Base-by-base conservation (phyloP, 345 rosid genomes). In the Populus pruinosa region DNA sequence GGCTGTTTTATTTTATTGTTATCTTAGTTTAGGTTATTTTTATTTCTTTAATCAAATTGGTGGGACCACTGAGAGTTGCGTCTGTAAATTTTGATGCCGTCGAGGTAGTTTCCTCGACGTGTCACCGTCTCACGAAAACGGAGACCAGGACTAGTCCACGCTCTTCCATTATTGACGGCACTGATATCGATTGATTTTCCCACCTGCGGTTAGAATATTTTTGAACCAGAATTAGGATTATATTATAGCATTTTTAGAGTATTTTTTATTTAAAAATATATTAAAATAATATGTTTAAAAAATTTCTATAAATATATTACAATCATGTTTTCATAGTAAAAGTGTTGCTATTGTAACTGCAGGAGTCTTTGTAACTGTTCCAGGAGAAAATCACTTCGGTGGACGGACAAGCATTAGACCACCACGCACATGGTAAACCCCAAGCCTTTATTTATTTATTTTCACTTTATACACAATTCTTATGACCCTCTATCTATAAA, bases 281-380 rank as follows among this genome's bases (percentile, higher is more conserved):
- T 33, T 33, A 4, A 33, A 33, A 33, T 33, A 33, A 4, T 31
- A 31, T 2, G 2, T 31, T 31, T 31, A 0, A 27, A 27, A 27
- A 27, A 27, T 27, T 27, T 27, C 29, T 27, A 27, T 27, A 27
- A 27, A 27, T 27, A 27, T 27, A 27, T 27, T 27, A 27, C 36
- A 14, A 29, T 43, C 41, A 65, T 31, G 2, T 0, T 35, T 13
- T 44, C 4, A 25, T 67, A 20, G 4, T 5, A 2, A 21, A n/a
- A 36, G 41, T 47, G n/a, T n/a, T 68, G 44, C 47, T 50, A 7
- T 61, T 65, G 7, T 2, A 12, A 65, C 55, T 69, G 71, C 80
- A 79, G 86, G 66, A 77, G 62, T 25, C 75, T 43, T 73, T 77
- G 75, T 81, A 81, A 81, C 83, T 33, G 84, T 80, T 80, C 74